Evolutionary conservation across 2,329 filamentous ascomycete genomes (phyloP).

Genomic region (Calonectria leucothoes): DNA sequence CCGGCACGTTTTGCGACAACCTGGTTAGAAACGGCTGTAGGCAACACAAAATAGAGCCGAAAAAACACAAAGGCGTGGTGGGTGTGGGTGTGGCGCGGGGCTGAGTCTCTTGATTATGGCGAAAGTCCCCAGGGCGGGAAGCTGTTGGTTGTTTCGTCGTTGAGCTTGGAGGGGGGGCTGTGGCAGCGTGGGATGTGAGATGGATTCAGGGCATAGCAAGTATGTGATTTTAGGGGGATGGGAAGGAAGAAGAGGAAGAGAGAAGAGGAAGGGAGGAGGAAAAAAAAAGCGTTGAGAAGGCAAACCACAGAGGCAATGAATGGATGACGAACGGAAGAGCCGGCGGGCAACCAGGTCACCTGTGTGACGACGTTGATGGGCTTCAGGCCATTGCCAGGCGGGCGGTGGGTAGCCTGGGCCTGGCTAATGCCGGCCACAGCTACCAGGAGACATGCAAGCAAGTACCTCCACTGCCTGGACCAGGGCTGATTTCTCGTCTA

Average conservation of each 20-base stretch:
- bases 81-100: conserved; percentile 16
- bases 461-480: not conserved
- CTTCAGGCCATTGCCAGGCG: not conserved
- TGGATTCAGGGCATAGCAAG: not conserved
- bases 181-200: not conserved
- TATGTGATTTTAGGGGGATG: not conserved
- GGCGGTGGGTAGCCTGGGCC: not conserved
- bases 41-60: not conserved
- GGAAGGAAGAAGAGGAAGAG: not conserved
- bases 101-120: not conserved
- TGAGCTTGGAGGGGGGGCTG: not conserved
- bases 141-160: conserved; percentile 8
- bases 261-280: not conserved
- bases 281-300: not conserved
- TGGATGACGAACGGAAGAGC: conserved; percentile 28
- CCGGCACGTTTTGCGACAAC: not conserved
- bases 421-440: conserved; percentile 1
- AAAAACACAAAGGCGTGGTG: not conserved
- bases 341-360: conserved; percentile 20
- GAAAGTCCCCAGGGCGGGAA: not conserved
- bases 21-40: not conserved
- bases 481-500: not conserved
- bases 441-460: not conserved
- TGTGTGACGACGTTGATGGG: conserved; percentile 24
- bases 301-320: not conserved